Evolutionary conservation across 768 basidiomycete species (phyloP).

Genomic region (Lenzites betulinus): DNA sequence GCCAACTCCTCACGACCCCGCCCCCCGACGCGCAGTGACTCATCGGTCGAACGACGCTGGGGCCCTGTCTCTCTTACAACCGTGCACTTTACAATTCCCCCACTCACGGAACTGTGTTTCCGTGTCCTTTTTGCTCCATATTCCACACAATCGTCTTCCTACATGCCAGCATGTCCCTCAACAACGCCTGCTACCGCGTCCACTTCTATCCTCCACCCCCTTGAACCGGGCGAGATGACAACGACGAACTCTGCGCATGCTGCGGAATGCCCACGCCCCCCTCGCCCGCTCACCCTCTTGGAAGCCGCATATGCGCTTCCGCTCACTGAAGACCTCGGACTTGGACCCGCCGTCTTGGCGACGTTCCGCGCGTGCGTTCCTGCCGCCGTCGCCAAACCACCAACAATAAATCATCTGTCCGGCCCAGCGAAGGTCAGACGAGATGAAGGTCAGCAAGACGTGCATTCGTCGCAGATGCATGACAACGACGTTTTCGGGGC

Average conservation of each 20-base stretch:
- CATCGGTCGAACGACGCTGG: neutral
- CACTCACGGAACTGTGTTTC: slow-evolving; percentile 41
- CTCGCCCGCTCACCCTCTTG: slow-evolving; percentile 10
- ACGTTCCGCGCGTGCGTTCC: slow-evolving; percentile 34
- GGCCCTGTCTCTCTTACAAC: slow-evolving; percentile 12
- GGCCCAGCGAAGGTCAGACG: slow-evolving; percentile 17
- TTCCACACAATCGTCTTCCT: neutral
- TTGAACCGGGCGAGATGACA: neutral
- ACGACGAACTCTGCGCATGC: neutral
- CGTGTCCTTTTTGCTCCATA: slow-evolving; percentile 39
- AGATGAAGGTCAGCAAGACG: slow-evolving; percentile 4
- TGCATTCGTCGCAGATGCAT: neutral
- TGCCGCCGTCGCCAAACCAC: slow-evolving; percentile 27
- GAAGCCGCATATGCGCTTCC: slow-evolving; percentile 34
- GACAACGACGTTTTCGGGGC: slow-evolving; percentile 13
- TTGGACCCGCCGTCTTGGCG: slow-evolving; percentile 30
- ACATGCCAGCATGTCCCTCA: neutral
- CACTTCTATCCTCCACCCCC: neutral
- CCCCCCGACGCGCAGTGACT: neutral
- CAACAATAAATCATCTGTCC: slow-evolving; percentile 10
- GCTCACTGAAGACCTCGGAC: slow-evolving; percentile 28
- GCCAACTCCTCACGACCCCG: neutral
- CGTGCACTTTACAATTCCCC: slow-evolving; percentile 28
- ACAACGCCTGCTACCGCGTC: neutral
- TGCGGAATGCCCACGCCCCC: neutral